Evolutionary conservation across 1,284 basidiomycete species (phyloP), one percentile per base, ranked within the genome.

Genomic region (Sanguinoderma infundibulare): DNA sequence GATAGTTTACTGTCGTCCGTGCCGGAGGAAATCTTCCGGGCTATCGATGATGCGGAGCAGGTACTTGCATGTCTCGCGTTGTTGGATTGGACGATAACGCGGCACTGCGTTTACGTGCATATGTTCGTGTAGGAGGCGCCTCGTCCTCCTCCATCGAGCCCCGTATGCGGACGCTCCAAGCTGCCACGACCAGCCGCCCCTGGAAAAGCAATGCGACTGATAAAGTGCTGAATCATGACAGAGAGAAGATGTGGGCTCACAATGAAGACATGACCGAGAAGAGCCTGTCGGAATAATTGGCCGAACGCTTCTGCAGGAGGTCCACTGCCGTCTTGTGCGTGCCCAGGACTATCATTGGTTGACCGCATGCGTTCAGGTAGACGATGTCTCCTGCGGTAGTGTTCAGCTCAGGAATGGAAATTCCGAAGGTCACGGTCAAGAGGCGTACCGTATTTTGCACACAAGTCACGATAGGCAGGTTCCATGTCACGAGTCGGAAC

Each of bases 301-400:
- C 50, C 2, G 79, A 78, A 22, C 78, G 73, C 53, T 76, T 79
- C n/a, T 81, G 79, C 26, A 82, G 69, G 10, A 83, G 68, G 3
- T 79, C 80, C 12, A 64, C 67, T 6, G 75, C 77, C 12, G 52
- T 53, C 22, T 66, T 57, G n/a, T 58, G 53, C 0, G 67, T 57
- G n/a, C 63, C 65, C 17, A 69, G 22, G 24, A 69, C 39, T 22
- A 69, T 15, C 28, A 67, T 59, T n/a, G 57, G 47, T 34, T 62
- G 60, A 0, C 59, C 61, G 10, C 56, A 49, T 3, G 55, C 60
- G 40, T 66, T 53, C 14, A 66, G 53, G 30, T 61, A 57, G 10
- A 66, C 53, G 26, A 66, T 17, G 22, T 66, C 62, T 6, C 63
- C 63, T 65, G 14, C 2, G 14, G 15, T 26, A n/a, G n/a, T n/a